Evolutionary conservation across 2,329 filamentous ascomycete genomes (phyloP), one percentile per base, ranked within the genome.

Genomic region (Penicillium polonicum): DNA sequence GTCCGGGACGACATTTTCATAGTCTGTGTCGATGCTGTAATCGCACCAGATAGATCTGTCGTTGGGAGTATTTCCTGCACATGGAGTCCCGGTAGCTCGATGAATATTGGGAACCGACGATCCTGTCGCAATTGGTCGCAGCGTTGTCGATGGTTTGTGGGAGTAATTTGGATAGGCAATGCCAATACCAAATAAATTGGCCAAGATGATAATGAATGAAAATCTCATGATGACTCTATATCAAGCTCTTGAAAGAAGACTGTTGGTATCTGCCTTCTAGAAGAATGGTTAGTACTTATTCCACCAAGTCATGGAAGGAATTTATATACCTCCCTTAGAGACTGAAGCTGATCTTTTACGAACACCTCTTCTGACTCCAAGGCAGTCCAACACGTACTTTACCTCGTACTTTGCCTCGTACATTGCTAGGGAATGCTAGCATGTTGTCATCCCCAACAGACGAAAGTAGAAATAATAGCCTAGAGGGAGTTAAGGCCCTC

Each of bases 11-110:
- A 60, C 60, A 9, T 69, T 63, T 25, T 74, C 72, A 52, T 71
- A 74, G 64, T 75, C 68, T 27, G 73, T 75, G 52, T 68, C 64
- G 46, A 71, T 65, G 21, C 52, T 62, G 54, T 67, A 70, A 29
- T 71, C 59, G 9, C 71, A 68, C 73, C 73, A 74, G 19, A 38
- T 33, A 8, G 64, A 39, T 50, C 73, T 68, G 36, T 65, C 65
- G 1, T 52, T 68, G 0, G 70, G 57, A 7, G 62, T 62, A 43
- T 75, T 71, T 33, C 59, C 61, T 19, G 51, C 27, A 21, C 45
- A 55, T 6, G 44, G 52, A 27, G 38, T 50, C 10, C 45, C 52
- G 7, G 38, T 55, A 21, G 29, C 10, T 21, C 12, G 3, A 23
- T 43, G 19, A 12, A n/a, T 21, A 48, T 35, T 35, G 7, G 5